A percentile compares a stretch with the other conserved stretches of the same genome.
Evolutionary conservation across 768 basidiomycete species (phyloP).

Genomic region (Dioszegia crocea): DNA sequence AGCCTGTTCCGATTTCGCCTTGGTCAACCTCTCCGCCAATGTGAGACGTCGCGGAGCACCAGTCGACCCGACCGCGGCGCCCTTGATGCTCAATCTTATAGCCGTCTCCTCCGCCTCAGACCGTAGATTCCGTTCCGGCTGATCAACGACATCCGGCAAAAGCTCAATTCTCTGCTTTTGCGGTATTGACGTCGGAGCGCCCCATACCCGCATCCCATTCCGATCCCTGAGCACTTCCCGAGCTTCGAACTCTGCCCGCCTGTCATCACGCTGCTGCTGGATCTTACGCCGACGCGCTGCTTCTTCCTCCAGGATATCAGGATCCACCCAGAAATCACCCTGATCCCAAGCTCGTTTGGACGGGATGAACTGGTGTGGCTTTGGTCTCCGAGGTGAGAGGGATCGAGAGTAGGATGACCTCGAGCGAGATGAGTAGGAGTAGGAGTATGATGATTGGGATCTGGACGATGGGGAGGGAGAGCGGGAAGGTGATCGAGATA

Average conservation of each 20-base stretch:
- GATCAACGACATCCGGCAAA: not conserved
- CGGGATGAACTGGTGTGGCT: constrained; percentile 34
- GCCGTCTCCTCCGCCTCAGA: not conserved
- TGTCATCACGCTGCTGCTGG: constrained; percentile 19
- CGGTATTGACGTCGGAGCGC: not conserved
- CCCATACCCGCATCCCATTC: not conserved
- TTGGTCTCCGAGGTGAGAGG: constrained; percentile 6
- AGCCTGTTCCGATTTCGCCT: constrained; percentile 22
- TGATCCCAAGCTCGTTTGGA: constrained; percentile 30
- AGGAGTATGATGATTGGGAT: constrained; percentile 11
- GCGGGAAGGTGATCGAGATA: constrained; percentile 16
- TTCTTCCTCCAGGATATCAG: constrained; percentile 30
- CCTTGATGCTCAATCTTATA: not conserved
- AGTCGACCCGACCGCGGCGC: not conserved
- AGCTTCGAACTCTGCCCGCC: not conserved
- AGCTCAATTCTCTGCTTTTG: not conserved
- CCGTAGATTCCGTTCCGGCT: not conserved
- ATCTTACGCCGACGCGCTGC: constrained; percentile 19
- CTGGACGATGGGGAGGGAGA: constrained; percentile 11
- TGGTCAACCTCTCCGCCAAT: constrained; percentile 22
- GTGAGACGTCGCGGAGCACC: constrained; percentile 8
- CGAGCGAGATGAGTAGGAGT: constrained; percentile 10
- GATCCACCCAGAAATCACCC: constrained; percentile 37
- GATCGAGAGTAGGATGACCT: constrained; percentile 5
- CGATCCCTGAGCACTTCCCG: not conserved